Base-by-base conservation (phyloP, 2,329 filamentous ascomycete genomes). In the Alternaria novae-zelandiae region DNA sequence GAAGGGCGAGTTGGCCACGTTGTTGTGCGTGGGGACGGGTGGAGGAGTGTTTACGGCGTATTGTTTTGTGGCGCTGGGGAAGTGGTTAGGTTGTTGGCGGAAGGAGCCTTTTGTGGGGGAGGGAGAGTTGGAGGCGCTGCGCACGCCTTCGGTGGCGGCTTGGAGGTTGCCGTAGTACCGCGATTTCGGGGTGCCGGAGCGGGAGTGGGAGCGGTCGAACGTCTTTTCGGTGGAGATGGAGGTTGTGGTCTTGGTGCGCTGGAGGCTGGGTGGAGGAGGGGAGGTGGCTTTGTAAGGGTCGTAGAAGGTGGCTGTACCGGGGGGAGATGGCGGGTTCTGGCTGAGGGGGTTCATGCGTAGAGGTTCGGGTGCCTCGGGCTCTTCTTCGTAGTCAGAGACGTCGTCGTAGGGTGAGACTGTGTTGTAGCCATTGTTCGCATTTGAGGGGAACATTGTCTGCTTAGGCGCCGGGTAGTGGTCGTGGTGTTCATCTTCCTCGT, bases 161-260 rank as follows among this genome's bases (percentile, higher is more conserved):
- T 80, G 79, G 10, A 85, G 78, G 64, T 85, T 82, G 28, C 83
- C 83, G 67, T 85, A 85, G 70, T 81, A 83, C 23, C 80, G 80
- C 44, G 76, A 70, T 62, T 83, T 83, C 4, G 82, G 81, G 6
- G 80, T 79, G 6, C 66, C 68, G 17, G 69, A 65, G 13, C 70
- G 72, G 5, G 70, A 77, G 30, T 68, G 71, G 6, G 75, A 74
- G 58, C 72, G 74, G 20, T 61, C 74, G 62, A 76, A 75, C 0
- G 76, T 77, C 11, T 72, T 65, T 8, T 76, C 71, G 12, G 70
- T 74, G n/a, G 72, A 75, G 5, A 76, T 67, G 0, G 73, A 76
- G 2, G 68, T 73, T 6, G 65, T 70, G 12, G 75, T 78, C 10
- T 64, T 56, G 2, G 71, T 76, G 17, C 72, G 67, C 46, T 74